Conservation (phyloP, 2,329 filamentous ascomycete species). For the Exophiala viscosa region DNA sequence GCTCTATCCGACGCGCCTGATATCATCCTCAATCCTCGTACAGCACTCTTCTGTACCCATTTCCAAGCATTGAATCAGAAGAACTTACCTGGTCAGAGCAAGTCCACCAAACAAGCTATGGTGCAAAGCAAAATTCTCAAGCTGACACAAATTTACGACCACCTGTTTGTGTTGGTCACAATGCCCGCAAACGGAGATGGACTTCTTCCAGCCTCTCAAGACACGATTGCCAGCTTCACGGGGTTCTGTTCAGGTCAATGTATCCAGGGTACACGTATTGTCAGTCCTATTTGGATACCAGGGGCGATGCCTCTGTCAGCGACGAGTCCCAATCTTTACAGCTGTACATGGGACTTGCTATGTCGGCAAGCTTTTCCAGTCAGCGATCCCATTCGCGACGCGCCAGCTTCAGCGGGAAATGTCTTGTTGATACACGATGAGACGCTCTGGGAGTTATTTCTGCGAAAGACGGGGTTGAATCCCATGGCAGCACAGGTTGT, state of each 20-base stretch:
- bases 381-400: not conserved
- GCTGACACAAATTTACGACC: slow-evolving; percentile 61
- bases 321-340: slow-evolving; percentile 2
- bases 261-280: not conserved
- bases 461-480: slow-evolving; percentile 65
- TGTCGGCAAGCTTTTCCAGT: slow-evolving; percentile 31
- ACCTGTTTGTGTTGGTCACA: slow-evolving; percentile 65
- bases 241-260: slow-evolving; percentile 29
- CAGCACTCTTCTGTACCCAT: slow-evolving; percentile 67
- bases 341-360: slow-evolving; percentile 42
- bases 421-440: slow-evolving; percentile 52
- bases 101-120: slow-evolving; percentile 35
- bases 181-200: slow-evolving; percentile 1
- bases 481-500: slow-evolving; percentile 67
- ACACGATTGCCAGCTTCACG: slow-evolving; percentile 28
- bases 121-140: slow-evolving; percentile 55
- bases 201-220: not conserved
- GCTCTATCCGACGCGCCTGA: slow-evolving; percentile 59
- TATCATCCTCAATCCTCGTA: slow-evolving; percentile 64
- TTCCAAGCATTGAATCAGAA: slow-evolving; percentile 70
- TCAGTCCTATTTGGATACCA: slow-evolving; percentile 19
- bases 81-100: slow-evolving; percentile 60
- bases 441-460: slow-evolving; percentile 64
- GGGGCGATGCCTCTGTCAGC: not conserved
- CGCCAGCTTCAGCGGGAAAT: slow-evolving; percentile 28